phyloP scores from a whole-genome alignment of 441 rosid species.

The Erodium trifolium region DNA sequence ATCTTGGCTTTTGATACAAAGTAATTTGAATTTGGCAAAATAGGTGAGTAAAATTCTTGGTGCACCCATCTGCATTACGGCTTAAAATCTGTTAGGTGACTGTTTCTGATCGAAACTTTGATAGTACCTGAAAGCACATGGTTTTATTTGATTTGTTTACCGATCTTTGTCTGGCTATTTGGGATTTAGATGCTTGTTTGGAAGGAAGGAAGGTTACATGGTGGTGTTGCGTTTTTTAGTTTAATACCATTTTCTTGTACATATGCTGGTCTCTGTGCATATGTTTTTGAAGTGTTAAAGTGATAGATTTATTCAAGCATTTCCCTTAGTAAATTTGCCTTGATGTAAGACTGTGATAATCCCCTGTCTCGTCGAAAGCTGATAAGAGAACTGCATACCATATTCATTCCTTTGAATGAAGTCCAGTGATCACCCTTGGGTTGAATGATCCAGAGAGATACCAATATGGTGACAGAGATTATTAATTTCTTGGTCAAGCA shows the following conservation, averaged over 20 bases:
- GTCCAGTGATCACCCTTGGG: background rate
- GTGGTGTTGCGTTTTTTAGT: background rate
- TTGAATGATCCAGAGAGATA: constrained; percentile 1
- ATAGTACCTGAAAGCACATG: background rate
- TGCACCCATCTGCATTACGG: background rate
- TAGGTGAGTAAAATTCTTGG: background rate
- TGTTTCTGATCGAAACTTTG: constrained; percentile 1
- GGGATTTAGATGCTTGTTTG: background rate
- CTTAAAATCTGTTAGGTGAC: background rate
- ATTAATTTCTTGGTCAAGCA: constrained; percentile 1
- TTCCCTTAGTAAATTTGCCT: background rate
- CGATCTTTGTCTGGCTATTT: background rate
- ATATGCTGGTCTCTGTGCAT: background rate
- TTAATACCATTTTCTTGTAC: background rate
- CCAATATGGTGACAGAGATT: background rate
- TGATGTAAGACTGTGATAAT: constrained; percentile 2
- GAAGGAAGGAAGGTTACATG: constrained; percentile 4
- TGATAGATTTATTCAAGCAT: background rate
- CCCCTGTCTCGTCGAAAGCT: background rate
- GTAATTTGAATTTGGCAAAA: background rate
- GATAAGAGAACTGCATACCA: background rate
- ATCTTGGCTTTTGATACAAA: background rate
- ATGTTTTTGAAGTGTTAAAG: background rate
- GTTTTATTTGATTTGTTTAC: background rate
- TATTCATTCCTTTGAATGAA: background rate